Evolutionary conservation across 2,329 filamentous ascomycete genomes (phyloP), one percentile per base, ranked within the genome.

Genomic region (Exophiala viscosa): DNA sequence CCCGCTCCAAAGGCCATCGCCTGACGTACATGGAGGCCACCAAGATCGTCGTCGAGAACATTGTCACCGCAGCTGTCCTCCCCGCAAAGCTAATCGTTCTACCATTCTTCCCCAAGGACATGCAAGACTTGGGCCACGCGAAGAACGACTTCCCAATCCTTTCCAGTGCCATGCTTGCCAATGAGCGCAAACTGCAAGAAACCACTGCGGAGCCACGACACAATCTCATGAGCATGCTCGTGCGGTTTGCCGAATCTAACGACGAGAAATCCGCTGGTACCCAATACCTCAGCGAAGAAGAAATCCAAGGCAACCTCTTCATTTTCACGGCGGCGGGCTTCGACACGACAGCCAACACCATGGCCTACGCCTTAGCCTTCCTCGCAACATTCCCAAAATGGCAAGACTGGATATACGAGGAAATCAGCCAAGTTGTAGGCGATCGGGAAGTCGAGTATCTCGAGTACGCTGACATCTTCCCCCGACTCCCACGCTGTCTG

Each of bases 341-440:
- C 55, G 73, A 80, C 54, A 76, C 74, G 0, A 78, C 76, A 1
- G 75, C 76, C 2, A 77, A 76, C 46, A 76, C 75, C 0, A 67
- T 81, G 41, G 69, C 73, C 1, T 82, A 75, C 55, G 72, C 75
- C 2, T 59, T 80, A n/a, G 68, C 70, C 1, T 62, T 78, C 3
- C 66, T 81, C 0, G 71, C 76, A 1, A 62, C 69, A 1, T 65
- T 77, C 52, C 75, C 76, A 0, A 62, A 76, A 46, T 74, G 73
- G 66, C 79, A 82, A 62, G 69, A 71, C 2, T 81, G 79, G 77
- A 60, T 82, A 3, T 64, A 65, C 7, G 76, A 76, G 48, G 80
- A 82, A 58, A 66, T 80, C 33, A 65, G 72, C 41, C 41, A 59
- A 1, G 62, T 78, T 5, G 28, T 73, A 3, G 56, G 58, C 2